Percentiles rank a stretch among this genome's conserved stretches.
These are phyloP conservation scores for Albatrellus ellisii DNA, from an alignment of 768 basidiomycete species.

Conservation along the genomic window DNA sequence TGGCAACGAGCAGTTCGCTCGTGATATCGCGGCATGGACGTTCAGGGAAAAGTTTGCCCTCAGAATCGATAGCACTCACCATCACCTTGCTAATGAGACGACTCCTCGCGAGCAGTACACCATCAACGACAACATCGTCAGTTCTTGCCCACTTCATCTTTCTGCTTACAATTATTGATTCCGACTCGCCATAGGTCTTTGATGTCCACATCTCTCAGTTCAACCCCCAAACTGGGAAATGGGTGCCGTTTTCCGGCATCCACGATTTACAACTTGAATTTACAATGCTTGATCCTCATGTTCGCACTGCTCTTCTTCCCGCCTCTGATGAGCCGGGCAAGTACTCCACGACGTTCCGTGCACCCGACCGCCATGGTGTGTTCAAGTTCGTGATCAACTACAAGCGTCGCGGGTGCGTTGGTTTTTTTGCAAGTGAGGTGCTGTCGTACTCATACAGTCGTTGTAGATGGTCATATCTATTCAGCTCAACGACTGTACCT, in stretches of 20 bases:
- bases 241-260: conserved; percentile 62
- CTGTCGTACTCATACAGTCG: conserved; percentile 1
- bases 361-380: conserved; percentile 93
- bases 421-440: too few species aligned
- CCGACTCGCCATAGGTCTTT: conserved; percentile 41
- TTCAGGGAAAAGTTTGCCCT: conserved; percentile 82
- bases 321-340: conserved; percentile 43
- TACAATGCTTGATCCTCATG: conserved; percentile 96
- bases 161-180: not conserved
- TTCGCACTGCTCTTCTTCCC: conserved; percentile 65
- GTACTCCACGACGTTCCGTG: conserved; percentile 77
- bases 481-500: conserved; percentile 62
- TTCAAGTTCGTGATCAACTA: conserved; percentile 94
- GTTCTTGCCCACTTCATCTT: conserved; percentile 13
- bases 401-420: conserved; percentile 79
- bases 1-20: conserved; percentile 63
- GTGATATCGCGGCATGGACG: conserved; percentile 75
- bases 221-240: conserved; percentile 38
- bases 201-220: conserved; percentile 60
- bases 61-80: conserved; percentile 61
- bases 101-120: conserved; percentile 64
- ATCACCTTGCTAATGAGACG: conserved; percentile 56
- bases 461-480: conserved; percentile 59
- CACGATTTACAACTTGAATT: conserved; percentile 88
- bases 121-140: conserved; percentile 73